Conservation (phyloP, 768 basidiomycete genomes). For the Scleroderma bovista region DNA sequence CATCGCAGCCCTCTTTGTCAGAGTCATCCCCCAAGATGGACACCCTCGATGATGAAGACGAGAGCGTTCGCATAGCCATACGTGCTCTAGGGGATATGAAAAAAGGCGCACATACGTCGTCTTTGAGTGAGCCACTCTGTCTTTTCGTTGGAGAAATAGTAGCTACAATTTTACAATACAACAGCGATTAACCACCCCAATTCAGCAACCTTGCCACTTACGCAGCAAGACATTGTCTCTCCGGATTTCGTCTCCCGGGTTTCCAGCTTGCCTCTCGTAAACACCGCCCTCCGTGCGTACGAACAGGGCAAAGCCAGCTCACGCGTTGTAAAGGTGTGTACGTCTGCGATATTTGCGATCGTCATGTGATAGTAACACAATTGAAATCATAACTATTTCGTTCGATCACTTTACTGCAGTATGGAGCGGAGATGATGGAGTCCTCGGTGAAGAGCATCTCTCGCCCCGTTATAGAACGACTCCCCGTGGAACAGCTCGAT, state of each 20-base stretch:
- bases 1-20: not conserved
- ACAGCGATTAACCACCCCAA: slow-evolving; percentile 1
- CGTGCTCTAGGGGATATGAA: slow-evolving; percentile 76
- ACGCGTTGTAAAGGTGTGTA: slow-evolving; percentile 77
- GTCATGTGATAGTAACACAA: not conserved
- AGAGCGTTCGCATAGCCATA: slow-evolving; percentile 75
- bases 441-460: slow-evolving; percentile 77
- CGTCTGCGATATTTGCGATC: slow-evolving; percentile 7
- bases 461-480: slow-evolving; percentile 71
- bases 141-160: not conserved
- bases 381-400: slow-evolving; percentile 3
- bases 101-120: slow-evolving; percentile 31
- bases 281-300: slow-evolving; percentile 66
- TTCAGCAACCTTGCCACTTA: slow-evolving; percentile 6
- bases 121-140: slow-evolving; percentile 7
- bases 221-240: not conserved
- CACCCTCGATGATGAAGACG: slow-evolving; percentile 53
- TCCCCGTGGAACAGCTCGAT: slow-evolving; percentile 73
- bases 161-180: not conserved
- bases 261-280: slow-evolving; percentile 66
- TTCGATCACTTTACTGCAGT: slow-evolving; percentile 38
- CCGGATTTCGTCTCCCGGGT: slow-evolving; percentile 49
- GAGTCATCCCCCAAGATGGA: not conserved
- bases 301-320: slow-evolving; percentile 82
- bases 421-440: slow-evolving; percentile 85